phyloP scores from a whole-genome alignment of 768 basidiomycete species.

The Coprinopsis marcescibilis region DNA sequence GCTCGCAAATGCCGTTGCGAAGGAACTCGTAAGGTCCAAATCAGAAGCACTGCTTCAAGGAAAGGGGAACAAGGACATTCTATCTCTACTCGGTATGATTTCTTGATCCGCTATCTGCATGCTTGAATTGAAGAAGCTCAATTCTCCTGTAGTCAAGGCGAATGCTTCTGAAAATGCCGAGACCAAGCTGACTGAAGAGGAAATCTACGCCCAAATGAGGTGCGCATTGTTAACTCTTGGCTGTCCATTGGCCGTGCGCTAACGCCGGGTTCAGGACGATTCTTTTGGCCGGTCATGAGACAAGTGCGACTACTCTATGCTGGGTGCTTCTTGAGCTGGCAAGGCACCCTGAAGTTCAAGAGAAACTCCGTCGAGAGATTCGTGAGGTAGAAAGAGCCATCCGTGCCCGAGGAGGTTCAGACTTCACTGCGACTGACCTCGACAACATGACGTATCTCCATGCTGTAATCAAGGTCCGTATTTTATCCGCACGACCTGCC shows the following conservation, averaged over 20 bases:
- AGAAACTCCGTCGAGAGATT: constrained; percentile 56
- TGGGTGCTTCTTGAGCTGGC: constrained; percentile 65
- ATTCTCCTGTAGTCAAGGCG: constrained; percentile 37
- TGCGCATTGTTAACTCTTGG: no score
- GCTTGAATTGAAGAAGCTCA: background rate
- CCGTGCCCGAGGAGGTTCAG: constrained; percentile 29
- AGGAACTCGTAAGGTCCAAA: constrained; percentile 42
- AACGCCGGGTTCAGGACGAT: constrained; percentile 41
- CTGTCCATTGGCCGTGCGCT: no score
- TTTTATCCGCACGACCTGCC: background rate
- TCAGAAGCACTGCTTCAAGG: constrained; percentile 41
- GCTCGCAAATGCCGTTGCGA: constrained; percentile 39
- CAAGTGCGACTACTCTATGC: constrained; percentile 49
- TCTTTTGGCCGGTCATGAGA: constrained; percentile 53
- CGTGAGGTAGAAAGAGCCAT: constrained; percentile 31
- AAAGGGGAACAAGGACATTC: constrained; percentile 45
- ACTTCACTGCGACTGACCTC: constrained; percentile 38
- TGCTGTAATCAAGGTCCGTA: constrained; percentile 39
- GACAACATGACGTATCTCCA: constrained; percentile 44
- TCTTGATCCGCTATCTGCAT: background rate
- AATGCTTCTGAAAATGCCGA: constrained; percentile 44
- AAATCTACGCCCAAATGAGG: constrained; percentile 45
- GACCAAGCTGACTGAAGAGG: constrained; percentile 41
- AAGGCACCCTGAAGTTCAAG: constrained; percentile 51
- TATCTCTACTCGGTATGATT: constrained; percentile 50